Evolutionary conservation across 768 basidiomycete genomes (phyloP), one percentile per base, ranked within the genome.

Genomic region (Lentinus tigrinus): DNA sequence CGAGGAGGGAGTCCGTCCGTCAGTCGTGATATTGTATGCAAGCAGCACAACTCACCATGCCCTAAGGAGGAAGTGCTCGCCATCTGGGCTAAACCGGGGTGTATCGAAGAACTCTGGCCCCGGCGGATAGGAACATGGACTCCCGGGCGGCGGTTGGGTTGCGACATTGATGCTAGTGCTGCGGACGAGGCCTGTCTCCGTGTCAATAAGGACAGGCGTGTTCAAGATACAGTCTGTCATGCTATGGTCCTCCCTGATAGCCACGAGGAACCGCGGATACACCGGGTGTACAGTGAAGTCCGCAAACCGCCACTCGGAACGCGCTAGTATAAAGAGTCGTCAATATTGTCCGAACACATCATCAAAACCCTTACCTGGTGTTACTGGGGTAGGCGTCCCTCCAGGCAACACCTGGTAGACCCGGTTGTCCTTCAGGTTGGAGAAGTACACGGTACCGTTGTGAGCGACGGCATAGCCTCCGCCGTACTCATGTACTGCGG

Each of bases 181-280:
- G 11, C 74, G 70, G 3, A 86, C 65, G 1, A 71, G 67, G 56
- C 78, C 76, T 3, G 73, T 71, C 3, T 60, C 52, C 1, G 78
- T 77, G 69, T 86, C 73, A 62, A 91, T 78, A 52, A 84, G 65
- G 51, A 77, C 77, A 36, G 92, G 79, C 0, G 77, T 76, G 54
- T 79, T 90, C 37, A 80, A 72, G 21, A 87, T 77, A 27, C 78
- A 65, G 10, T 81, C 64, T 0, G 85, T 82, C 3, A 62, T 65
- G 0, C 84, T 88, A 70, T 89, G 88, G 61, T 91, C 88, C 65
- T 92, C 89, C 24, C 85, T 72, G 47, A 89, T 70, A 0, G 84
- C 77, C 0, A 85, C 77, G 8, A 90, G 67, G 21, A 89, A 71
- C 58, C 82, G 72, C 4, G 77, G 71, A 16, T 78, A 70, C 1